Conservation (phyloP, 2,329 filamentous ascomycete species). For the Chaetomium sp. region DNA sequence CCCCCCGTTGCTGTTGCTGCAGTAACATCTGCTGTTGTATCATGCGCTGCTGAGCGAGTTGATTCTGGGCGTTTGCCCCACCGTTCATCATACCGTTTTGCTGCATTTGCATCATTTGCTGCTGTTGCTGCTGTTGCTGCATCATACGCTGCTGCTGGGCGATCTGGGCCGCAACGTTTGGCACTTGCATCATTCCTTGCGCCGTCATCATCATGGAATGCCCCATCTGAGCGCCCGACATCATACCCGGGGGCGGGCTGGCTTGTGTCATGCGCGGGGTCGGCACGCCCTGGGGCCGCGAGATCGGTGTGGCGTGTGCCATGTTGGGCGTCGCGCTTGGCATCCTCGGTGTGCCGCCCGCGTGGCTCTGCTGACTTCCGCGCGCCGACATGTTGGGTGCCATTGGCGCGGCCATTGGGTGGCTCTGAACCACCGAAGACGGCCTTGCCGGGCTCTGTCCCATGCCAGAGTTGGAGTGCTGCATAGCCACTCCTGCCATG, state of each 20-base stretch:
- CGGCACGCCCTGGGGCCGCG: slow-evolving; percentile 49
- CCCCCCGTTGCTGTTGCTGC: slow-evolving; percentile 44
- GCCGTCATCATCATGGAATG: slow-evolving; percentile 57
- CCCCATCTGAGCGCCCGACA: slow-evolving; percentile 54
- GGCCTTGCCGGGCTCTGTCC: slow-evolving; percentile 68
- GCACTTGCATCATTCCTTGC: slow-evolving; percentile 46
- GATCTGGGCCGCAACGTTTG: slow-evolving; percentile 47
- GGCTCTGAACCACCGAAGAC: slow-evolving; percentile 65
- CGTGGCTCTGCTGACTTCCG: slow-evolving; percentile 68
- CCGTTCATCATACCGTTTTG: slow-evolving; percentile 48
- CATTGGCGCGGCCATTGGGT: slow-evolving; percentile 61
- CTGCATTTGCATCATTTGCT: slow-evolving; percentile 42
- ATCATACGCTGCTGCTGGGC: slow-evolving; percentile 51
- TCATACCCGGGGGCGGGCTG: slow-evolving; percentile 62
- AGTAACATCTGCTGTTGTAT: slow-evolving; percentile 40
- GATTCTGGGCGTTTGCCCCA: slow-evolving; percentile 42
- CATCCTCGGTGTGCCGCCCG: slow-evolving; percentile 64
- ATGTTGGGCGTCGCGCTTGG: slow-evolving; percentile 64
- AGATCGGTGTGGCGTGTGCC: slow-evolving; percentile 62
- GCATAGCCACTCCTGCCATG: slow-evolving; percentile 61
- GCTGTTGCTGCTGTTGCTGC: slow-evolving; percentile 50
- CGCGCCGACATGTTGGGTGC: slow-evolving; percentile 64
- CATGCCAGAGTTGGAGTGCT: slow-evolving; percentile 67
- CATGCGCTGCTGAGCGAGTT: slow-evolving; percentile 40
- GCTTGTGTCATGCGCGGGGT: slow-evolving; percentile 66